These are phyloP conservation scores for Pichia sp. DNA, from an alignment of 1,139 yeast genomes.

Conservation along the genomic window DNA sequence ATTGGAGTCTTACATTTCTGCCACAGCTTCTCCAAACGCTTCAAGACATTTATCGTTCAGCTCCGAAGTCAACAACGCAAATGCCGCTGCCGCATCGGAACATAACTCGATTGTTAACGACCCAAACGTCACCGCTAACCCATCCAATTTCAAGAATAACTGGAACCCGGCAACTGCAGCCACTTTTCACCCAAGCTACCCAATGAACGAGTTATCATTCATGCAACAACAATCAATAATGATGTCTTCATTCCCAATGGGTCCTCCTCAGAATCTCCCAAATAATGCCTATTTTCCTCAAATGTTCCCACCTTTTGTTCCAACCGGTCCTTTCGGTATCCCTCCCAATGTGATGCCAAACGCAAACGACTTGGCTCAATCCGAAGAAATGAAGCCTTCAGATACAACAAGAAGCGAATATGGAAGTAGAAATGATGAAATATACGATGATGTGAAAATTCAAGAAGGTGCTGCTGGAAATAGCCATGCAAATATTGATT, in stretches of 20 bases:
- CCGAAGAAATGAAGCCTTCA: constrained; percentile 13
- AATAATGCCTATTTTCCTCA: constrained; percentile 20
- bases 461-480: background rate
- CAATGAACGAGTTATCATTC: constrained; percentile 18
- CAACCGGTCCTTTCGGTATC: background rate
- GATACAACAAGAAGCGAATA: constrained; percentile 16
- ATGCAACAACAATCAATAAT: constrained; percentile 23
- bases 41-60: constrained; percentile 29
- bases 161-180: constrained; percentile 68
- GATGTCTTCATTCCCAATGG: constrained; percentile 25
- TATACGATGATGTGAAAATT: constrained; percentile 1
- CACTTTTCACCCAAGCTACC: constrained; percentile 47
- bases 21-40: constrained; percentile 26
- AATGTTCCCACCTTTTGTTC: constrained; percentile 19
- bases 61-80: constrained; percentile 25
- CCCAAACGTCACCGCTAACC: constrained; percentile 1
- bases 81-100: constrained; percentile 28
- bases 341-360: constrained; percentile 8
- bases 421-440: constrained; percentile 11
- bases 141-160: constrained; percentile 37
- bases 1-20: constrained; percentile 54
- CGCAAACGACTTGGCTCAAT: constrained; percentile 1
- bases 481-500: constrained; percentile 1
- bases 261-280: constrained; percentile 17
- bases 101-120: constrained; percentile 29